phyloP scores from a whole-genome alignment of 768 basidiomycete species.

The Rickenella mellea region DNA sequence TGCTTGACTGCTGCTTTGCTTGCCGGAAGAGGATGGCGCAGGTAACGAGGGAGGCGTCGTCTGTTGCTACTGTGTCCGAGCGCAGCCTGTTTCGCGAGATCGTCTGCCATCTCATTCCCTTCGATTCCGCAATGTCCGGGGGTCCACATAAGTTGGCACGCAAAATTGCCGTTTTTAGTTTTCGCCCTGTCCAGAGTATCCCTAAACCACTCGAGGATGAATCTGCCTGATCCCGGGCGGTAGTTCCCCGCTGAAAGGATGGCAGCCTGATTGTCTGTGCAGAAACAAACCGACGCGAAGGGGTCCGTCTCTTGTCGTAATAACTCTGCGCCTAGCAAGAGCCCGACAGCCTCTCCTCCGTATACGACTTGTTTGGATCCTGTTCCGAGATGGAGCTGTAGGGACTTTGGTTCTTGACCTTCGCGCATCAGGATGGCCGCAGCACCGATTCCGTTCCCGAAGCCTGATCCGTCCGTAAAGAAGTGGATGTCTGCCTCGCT shows the following conservation, averaged over 20 bases:
- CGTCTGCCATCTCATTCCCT: constrained; percentile 18
- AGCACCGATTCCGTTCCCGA: constrained; percentile 18
- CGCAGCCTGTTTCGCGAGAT: constrained; percentile 15
- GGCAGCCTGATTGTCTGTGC: constrained; percentile 15
- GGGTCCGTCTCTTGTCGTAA: constrained; percentile 6
- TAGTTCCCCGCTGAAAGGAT: constrained; percentile 6
- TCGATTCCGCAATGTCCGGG: constrained; percentile 16
- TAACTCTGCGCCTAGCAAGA: constrained; percentile 17
- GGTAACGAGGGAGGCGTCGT: background rate
- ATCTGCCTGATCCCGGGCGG: background rate
- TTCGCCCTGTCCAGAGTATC: constrained; percentile 1
- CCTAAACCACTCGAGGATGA: background rate
- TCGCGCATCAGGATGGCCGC: constrained; percentile 16
- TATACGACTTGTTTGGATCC: constrained; percentile 17
- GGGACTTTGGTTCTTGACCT: background rate
- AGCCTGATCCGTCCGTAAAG: constrained; percentile 21
- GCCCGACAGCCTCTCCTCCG: constrained; percentile 21
- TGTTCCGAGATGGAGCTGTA: constrained; percentile 14
- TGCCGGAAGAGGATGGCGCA: constrained; percentile 1
- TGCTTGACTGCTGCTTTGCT: constrained; percentile 4
- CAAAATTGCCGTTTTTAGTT: background rate
- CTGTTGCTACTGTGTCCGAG: background rate
- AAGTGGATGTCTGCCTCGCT: constrained; percentile 3
- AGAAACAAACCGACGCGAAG: background rate
- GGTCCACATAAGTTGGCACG: constrained; percentile 12